These are phyloP conservation scores for Musa balbisiana DNA, from an alignment of 202 grass and related monocot genomes.

Conservation along the genomic window DNA sequence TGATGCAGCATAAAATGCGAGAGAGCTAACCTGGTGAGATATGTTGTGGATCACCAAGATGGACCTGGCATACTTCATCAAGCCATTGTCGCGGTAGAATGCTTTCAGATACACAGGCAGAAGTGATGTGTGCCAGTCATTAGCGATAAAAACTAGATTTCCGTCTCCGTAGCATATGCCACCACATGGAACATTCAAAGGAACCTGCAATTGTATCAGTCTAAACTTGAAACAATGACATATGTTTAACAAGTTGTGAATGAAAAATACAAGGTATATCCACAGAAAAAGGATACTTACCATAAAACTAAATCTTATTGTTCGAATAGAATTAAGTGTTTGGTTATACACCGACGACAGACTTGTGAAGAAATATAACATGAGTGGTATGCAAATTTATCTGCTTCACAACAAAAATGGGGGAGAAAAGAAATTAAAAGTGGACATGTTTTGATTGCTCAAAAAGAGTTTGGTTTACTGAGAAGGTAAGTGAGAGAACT, in stretches of 20 bases:
- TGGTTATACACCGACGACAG: too few relatives aligned
- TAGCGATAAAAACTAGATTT: constrained; percentile 78
- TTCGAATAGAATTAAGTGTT: neutral
- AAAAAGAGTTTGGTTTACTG: too few relatives aligned
- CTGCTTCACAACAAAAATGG: too few relatives aligned
- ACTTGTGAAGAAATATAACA: too few relatives aligned
- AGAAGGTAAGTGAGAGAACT: too few relatives aligned
- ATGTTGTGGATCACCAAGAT: constrained; percentile 87
- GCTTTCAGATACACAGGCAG: constrained; percentile 83
- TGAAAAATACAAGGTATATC: neutral
- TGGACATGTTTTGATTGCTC: too few relatives aligned
- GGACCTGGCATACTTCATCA: constrained; percentile 68
- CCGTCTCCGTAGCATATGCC: constrained; percentile 68
- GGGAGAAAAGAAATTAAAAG: too few relatives aligned
- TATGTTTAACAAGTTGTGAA: neutral
- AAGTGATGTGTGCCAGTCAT: constrained; percentile 91
- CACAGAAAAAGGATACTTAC: neutral
- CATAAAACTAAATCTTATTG: neutral
- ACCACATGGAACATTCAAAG: constrained; percentile 61
- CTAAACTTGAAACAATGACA: neutral
- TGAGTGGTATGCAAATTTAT: too few relatives aligned
- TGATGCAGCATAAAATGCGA: too few relatives aligned
- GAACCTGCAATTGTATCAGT: constrained; percentile 39
- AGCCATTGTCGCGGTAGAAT: constrained; percentile 81
- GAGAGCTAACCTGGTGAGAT: constrained; percentile 61